A percentile compares a stretch with the other conserved stretches of the same genome.
Evolutionary conservation across 1,139 yeast genomes (phyloP).

Genomic region (Geotrichum reessii): DNA sequence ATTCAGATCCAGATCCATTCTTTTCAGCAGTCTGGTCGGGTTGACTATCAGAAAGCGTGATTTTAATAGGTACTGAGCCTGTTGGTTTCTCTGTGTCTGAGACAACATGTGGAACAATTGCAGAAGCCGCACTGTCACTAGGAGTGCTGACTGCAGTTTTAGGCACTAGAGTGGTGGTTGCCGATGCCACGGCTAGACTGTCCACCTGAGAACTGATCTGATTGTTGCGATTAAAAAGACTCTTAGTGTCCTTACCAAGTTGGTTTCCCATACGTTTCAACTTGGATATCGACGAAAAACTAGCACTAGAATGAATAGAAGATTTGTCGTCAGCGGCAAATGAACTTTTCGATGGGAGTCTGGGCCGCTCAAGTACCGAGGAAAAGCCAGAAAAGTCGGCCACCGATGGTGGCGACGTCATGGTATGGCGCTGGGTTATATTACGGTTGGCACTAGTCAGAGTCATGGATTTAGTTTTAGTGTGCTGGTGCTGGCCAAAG

Average conservation of each 20-base stretch:
- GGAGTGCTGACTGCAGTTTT: neutral
- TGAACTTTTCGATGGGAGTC: conserved; percentile 9
- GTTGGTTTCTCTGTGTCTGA: conserved; percentile 24
- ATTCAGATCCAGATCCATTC: conserved; percentile 16
- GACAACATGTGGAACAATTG: conserved; percentile 25
- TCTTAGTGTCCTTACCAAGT: conserved; percentile 13
- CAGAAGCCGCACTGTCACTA: conserved; percentile 18
- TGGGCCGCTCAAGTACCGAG: neutral
- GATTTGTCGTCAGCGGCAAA: conserved; percentile 19
- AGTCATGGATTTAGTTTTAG: neutral
- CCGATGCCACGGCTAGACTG: neutral
- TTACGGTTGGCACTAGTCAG: neutral
- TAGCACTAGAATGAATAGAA: conserved; percentile 26
- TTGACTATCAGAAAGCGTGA: neutral
- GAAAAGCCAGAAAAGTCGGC: conserved; percentile 5
- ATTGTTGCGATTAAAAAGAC: neutral
- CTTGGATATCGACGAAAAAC: conserved; percentile 30
- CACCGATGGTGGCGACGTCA: neutral
- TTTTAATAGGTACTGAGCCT: neutral
- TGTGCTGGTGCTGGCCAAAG: neutral
- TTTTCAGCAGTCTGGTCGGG: neutral
- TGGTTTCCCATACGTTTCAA: conserved; percentile 22
- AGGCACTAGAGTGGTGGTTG: neutral
- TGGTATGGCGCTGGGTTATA: neutral
- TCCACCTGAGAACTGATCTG: neutral